These are phyloP conservation scores for Phytophthora multivora DNA, from an alignment of 352 stramenopile species.

Conservation along the genomic window DNA sequence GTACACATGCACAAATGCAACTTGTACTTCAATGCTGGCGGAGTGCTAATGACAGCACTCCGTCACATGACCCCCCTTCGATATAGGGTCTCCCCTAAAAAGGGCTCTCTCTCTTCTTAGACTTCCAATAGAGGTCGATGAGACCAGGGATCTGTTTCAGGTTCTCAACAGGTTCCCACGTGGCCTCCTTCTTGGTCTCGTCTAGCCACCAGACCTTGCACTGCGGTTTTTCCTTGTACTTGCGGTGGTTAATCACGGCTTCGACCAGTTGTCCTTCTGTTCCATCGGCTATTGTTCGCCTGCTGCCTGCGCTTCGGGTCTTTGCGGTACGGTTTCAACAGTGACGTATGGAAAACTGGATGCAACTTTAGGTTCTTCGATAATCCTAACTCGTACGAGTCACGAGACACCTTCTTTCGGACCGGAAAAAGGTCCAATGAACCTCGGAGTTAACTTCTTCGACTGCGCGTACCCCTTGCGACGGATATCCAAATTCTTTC, in stretches of 20 bases:
- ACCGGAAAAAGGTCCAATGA: slow-evolving; percentile 11
- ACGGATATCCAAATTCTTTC: slow-evolving; percentile 6
- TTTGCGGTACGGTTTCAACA: slow-evolving; percentile 9
- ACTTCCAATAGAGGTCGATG: slow-evolving; percentile 10
- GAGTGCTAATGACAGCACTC: too few relatives aligned
- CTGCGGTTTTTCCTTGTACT: slow-evolving; percentile 1
- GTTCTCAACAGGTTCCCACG: slow-evolving; percentile 12
- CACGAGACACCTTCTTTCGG: not conserved
- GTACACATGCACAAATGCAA: too few relatives aligned
- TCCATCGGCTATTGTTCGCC: not conserved
- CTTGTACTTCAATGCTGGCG: too few relatives aligned
- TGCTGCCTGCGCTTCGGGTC: not conserved
- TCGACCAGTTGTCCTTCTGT: slow-evolving; percentile 11
- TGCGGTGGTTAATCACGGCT: slow-evolving; percentile 14
- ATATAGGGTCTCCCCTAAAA: too few relatives aligned
- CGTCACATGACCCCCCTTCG: too few relatives aligned
- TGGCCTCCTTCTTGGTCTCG: slow-evolving; percentile 11
- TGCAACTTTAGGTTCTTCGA: slow-evolving; percentile 5
- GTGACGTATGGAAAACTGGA: slow-evolving; percentile 12
- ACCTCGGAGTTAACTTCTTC: slow-evolving; percentile 6
- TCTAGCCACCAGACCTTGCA: slow-evolving; percentile 25
- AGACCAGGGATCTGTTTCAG: slow-evolving; percentile 14
- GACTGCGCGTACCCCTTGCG: slow-evolving; percentile 3
- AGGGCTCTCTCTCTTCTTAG: slow-evolving; percentile 1
- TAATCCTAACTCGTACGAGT: slow-evolving; percentile 12